Percentiles rank a stretch among this genome's conserved stretches.
phyloP scores from a whole-genome alignment of 176 grass and related monocot species.

The Carex pumila region DNA sequence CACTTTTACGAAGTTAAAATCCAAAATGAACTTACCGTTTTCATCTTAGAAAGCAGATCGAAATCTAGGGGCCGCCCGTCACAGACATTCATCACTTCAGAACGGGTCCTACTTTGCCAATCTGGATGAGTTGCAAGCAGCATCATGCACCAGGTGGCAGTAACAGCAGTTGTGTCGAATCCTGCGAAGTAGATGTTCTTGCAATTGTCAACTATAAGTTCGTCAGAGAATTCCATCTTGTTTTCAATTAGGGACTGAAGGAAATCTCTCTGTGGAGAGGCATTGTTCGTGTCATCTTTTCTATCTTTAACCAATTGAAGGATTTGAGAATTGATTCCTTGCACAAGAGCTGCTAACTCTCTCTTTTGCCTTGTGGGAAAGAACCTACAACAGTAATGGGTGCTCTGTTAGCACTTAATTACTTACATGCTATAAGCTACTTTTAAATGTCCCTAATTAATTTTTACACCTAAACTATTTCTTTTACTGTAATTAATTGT shows the following conservation, averaged over 20 bases:
- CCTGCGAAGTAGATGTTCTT: slow-evolving; percentile 65
- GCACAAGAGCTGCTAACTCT: slow-evolving; percentile 21
- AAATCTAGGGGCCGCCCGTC: not conserved
- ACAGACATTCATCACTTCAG: slow-evolving; percentile 28
- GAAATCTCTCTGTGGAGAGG: not conserved
- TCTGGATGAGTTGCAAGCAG: slow-evolving; percentile 35
- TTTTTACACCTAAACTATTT: not conserved
- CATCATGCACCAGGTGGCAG: slow-evolving; percentile 47
- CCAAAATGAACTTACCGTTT: slow-evolving; percentile 25
- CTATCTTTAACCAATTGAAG: slow-evolving; percentile 26
- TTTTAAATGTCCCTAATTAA: not conserved
- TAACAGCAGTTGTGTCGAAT: slow-evolving; percentile 36
- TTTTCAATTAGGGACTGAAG: slow-evolving; percentile 24
- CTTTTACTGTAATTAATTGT: not conserved
- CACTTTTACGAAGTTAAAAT: not conserved
- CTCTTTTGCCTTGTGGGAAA: slow-evolving; percentile 27
- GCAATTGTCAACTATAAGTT: slow-evolving; percentile 47
- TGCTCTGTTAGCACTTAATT: not conserved
- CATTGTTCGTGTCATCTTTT: not conserved
- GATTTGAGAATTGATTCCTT: slow-evolving; percentile 30
- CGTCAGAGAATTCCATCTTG: slow-evolving; percentile 18
- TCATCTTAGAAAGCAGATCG: slow-evolving; percentile 31
- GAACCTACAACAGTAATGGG: not conserved
- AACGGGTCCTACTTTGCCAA: slow-evolving; percentile 33
- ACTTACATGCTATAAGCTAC: not conserved